Base-by-base conservation (phyloP, 495 filamentous ascomycete species). In the Hypoxylon rickii region DNA sequence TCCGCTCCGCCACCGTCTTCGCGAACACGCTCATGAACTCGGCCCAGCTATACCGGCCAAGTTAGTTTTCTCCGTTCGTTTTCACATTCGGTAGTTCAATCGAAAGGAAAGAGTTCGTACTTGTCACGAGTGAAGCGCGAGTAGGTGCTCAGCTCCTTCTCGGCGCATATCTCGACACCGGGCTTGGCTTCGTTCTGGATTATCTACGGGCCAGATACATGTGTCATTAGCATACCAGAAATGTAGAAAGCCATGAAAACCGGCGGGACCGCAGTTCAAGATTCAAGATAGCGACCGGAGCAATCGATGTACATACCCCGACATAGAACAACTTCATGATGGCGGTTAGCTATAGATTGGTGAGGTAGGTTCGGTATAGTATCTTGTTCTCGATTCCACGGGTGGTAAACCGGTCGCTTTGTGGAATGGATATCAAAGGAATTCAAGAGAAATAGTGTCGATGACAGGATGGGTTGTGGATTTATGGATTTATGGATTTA, bases 251-350 rank as follows among this genome's bases (percentile, higher is more conserved):
- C n/a, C 36, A 29, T 37, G 2, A 34, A 18, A 7, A 10, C 5
- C 18, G 55, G 57, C 45, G 59, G 48, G 46, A 44, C 43, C 12
- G 13, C 50, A 44, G 58, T 46, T 37, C 31, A n/a, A 34, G 20
- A 42, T n/a, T 31, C 7, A 22, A 52, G 22, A 31, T 31, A 12
- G 46, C 41, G 37, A 48, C 37, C 43, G 29, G 37, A 37, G 31
- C 40, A 18, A 29, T 29, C 24, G 29, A 47, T 59, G 44, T 31
- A 58, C 85, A 55, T 86, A 96, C 92, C 52, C 91, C 92, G 64
- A 96, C 89, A 76, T 96, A 96, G 76, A 88, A 83, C 65, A 97
- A 77, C 84, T 96, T 96, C 93, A 97, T 96, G 71, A 51, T 85
- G 76, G 70, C 72, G 29, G 42, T 29, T 57, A 26, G 24, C 13